Evolutionary conservation across 257 asterid genomes (phyloP).

Genomic region (Capsicum rhomboideum): DNA sequence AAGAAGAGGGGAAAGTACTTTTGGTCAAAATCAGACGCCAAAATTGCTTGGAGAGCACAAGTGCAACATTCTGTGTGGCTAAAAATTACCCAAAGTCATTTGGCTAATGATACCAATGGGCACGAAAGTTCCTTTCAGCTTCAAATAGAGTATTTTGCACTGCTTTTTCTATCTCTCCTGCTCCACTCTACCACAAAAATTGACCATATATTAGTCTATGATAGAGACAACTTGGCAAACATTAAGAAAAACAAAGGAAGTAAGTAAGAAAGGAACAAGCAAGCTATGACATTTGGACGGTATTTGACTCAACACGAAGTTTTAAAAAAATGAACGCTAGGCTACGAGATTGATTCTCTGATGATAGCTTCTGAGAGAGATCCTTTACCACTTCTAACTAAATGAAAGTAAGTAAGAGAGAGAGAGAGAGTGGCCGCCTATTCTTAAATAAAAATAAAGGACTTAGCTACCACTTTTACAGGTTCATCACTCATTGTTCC

Average conservation of each 20-base stretch:
- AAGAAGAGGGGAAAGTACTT: background rate
- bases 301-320: background rate
- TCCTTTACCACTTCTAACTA: too few relatives aligned
- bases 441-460: too few relatives aligned
- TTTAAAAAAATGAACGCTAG: too few relatives aligned
- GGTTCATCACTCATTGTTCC: too few relatives aligned
- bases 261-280: background rate
- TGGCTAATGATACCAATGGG: background rate
- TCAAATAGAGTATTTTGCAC: conserved; percentile 28
- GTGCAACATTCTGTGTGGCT: background rate
- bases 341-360: too few relatives aligned
- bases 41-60: background rate
- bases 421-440: too few relatives aligned
- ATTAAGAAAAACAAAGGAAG: background rate
- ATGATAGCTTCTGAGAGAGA: too few relatives aligned
- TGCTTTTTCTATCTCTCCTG: conserved; percentile 32
- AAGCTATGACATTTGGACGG: background rate
- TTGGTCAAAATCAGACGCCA: background rate
- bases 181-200: conserved; percentile 7
- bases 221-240: background rate
- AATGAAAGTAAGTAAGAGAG: too few relatives aligned
- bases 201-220: background rate
- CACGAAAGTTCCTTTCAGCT: conserved; percentile 27
- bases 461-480: too few relatives aligned
- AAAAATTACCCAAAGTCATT: background rate